Evolutionary conservation across 1,139 yeast species (phyloP).

Genomic region (Suhomyces taliae): DNA sequence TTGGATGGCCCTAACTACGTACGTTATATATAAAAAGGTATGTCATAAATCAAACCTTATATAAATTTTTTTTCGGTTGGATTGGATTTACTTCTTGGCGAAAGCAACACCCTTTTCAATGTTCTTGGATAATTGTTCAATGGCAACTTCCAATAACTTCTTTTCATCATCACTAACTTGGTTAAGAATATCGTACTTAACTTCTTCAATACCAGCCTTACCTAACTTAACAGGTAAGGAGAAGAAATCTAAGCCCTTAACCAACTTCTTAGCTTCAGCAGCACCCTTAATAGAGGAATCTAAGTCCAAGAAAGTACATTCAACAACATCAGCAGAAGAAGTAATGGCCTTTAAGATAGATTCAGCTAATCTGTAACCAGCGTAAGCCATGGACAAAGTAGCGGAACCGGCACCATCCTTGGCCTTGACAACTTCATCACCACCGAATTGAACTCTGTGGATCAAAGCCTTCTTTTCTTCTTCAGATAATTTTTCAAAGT

Average conservation of each 20-base stretch:
- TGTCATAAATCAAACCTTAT: too few species aligned
- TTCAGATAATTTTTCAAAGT: slow-evolving; percentile 22
- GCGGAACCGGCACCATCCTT: slow-evolving; percentile 99
- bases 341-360: slow-evolving; percentile 73
- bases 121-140: slow-evolving; percentile 78
- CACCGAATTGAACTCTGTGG: slow-evolving; percentile 96
- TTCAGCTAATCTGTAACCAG: slow-evolving; percentile 93
- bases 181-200: slow-evolving; percentile 51
- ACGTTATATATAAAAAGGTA: too few species aligned
- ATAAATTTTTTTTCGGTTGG: too few species aligned
- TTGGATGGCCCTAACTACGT: too few species aligned
- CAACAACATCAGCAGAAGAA: slow-evolving; percentile 60
- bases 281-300: slow-evolving; percentile 51
- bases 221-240: slow-evolving; percentile 91
- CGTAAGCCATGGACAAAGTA: slow-evolving; percentile 97
- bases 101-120: slow-evolving; percentile 24
- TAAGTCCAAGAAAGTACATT: slow-evolving; percentile 68
- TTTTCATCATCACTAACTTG: slow-evolving; percentile 59
- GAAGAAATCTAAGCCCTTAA: slow-evolving; percentile 86
- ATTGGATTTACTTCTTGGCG: slow-evolving; percentile 18
- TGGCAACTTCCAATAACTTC: slow-evolving; percentile 75
- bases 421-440: slow-evolving; percentile 98
- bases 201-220: slow-evolving; percentile 81
- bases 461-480: slow-evolving; percentile 57
- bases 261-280: slow-evolving; percentile 73